phyloP scores from a whole-genome alignment of 164 flowering plant genomes.

The Umbilicus rupestris region DNA sequence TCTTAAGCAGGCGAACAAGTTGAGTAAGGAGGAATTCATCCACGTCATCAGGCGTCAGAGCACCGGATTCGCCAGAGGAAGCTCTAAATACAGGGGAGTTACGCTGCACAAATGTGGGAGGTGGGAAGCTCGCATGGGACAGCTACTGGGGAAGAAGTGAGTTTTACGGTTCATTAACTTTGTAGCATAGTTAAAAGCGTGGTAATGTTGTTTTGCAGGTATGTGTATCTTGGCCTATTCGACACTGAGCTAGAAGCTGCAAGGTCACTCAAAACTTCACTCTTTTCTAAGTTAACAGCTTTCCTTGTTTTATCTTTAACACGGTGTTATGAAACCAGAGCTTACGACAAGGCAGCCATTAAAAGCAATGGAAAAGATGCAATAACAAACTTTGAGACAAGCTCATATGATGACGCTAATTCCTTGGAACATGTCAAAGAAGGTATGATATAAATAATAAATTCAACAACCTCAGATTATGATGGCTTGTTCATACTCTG shows the following conservation, averaged over 20 bases:
- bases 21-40: conserved; percentile 38
- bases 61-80: conserved; percentile 37
- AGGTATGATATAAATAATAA: background rate
- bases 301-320: background rate
- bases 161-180: no score
- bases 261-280: conserved; percentile 18
- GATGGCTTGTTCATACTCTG: background rate
- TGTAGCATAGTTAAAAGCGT: no score
- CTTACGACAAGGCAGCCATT: conserved; percentile 43
- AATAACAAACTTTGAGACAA: conserved; percentile 35
- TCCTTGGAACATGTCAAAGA: conserved; percentile 12
- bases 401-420: conserved; percentile 17
- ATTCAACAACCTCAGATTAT: no score
- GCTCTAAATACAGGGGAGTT: conserved; percentile 40
- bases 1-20: conserved; percentile 32
- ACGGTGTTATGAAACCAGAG: conserved; percentile 18
- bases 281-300: background rate
- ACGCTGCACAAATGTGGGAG: conserved; percentile 45
- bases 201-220: no score
- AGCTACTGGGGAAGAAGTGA: conserved; percentile 36
- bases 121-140: conserved; percentile 53
- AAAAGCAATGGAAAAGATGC: conserved; percentile 40
- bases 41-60: conserved; percentile 33
- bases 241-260: conserved; percentile 42
- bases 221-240: conserved; percentile 35